These are phyloP conservation scores for Leptomonas pyrrhocoris DNA, from an alignment of 208 protist genomes.

Conservation along the genomic window DNA sequence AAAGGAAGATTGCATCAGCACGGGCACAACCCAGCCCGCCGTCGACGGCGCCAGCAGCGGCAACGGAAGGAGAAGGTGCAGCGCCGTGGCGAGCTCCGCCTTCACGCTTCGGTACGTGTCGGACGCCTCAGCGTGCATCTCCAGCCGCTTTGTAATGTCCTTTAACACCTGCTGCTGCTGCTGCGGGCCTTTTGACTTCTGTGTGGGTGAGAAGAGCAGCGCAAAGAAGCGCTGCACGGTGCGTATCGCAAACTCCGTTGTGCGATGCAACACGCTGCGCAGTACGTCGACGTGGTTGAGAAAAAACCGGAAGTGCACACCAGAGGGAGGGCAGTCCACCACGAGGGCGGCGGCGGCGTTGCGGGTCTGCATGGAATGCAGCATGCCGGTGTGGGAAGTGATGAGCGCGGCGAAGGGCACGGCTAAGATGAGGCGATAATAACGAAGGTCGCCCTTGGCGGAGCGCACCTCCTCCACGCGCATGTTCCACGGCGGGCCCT, in stretches of 20 bases:
- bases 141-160: conserved; percentile 36
- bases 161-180: conserved; percentile 31
- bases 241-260: conserved; percentile 68
- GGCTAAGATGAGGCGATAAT: conserved; percentile 60
- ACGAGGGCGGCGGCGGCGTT: conserved; percentile 66
- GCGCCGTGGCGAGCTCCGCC: conserved; percentile 47
- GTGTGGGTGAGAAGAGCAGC: conserved; percentile 33
- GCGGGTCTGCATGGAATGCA: conserved; percentile 64
- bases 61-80: conserved; percentile 41
- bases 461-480: conserved; percentile 60
- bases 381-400: conserved; percentile 43
- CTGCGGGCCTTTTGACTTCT: conserved; percentile 21
- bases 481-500: conserved; percentile 62
- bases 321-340: conserved; percentile 57
- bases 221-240: conserved; percentile 69
- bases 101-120: conserved; percentile 55
- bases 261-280: conserved; percentile 57
- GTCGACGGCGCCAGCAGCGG: conserved; percentile 35
- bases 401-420: conserved; percentile 61
- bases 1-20: conserved; percentile 21
- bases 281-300: conserved; percentile 65
- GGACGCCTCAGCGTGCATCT: conserved; percentile 43
- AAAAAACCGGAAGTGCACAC: conserved; percentile 58
- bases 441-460: conserved; percentile 53
- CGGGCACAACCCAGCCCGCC: conserved; percentile 24